Evolutionary conservation across 768 basidiomycete genomes (phyloP).

Genomic region (Epithele typhae): DNA sequence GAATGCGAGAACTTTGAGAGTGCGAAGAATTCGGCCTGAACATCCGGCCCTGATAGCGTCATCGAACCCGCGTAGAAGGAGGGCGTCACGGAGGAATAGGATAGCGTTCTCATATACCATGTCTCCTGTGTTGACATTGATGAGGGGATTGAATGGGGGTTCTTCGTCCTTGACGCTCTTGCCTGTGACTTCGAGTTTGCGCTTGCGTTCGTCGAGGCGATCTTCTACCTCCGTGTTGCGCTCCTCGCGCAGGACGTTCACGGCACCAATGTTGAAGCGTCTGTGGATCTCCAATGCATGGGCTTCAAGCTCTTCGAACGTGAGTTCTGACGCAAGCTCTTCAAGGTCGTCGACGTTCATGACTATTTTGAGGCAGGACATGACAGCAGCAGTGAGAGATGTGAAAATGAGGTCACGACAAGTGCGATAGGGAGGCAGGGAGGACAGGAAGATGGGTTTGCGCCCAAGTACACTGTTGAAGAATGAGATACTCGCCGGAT

Average conservation of each 20-base stretch:
- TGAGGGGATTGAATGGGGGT: too few relatives aligned
- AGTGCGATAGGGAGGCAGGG: constrained; percentile 26
- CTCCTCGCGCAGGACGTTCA: too few relatives aligned
- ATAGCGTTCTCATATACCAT: constrained; percentile 22
- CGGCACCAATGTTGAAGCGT: constrained; percentile 19
- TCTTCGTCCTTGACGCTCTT: too few relatives aligned
- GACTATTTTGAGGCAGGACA: constrained; percentile 24
- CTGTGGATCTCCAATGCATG: constrained; percentile 23
- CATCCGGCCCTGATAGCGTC: constrained; percentile 28
- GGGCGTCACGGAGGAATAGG: constrained; percentile 26
- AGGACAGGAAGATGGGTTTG: constrained; percentile 25
- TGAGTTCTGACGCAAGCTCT: constrained; percentile 12
- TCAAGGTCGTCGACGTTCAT: constrained; percentile 17
- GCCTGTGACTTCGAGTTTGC: too few relatives aligned
- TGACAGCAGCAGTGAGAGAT: constrained; percentile 25
- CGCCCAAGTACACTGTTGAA: too few relatives aligned
- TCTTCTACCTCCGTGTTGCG: too few relatives aligned
- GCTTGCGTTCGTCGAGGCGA: too few relatives aligned
- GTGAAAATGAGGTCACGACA: constrained; percentile 27
- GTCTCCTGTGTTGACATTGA: too few relatives aligned
- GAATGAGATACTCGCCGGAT: too few relatives aligned
- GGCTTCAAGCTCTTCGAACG: constrained; percentile 18
- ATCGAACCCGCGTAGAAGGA: constrained; percentile 23
- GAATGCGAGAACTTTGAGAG: constrained; percentile 21
- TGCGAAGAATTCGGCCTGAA: constrained; percentile 24